Evolutionary conservation across 176 grass and related monocot species (phyloP), one percentile per base, ranked within the genome.

Genomic region (Ananas comosus): DNA sequence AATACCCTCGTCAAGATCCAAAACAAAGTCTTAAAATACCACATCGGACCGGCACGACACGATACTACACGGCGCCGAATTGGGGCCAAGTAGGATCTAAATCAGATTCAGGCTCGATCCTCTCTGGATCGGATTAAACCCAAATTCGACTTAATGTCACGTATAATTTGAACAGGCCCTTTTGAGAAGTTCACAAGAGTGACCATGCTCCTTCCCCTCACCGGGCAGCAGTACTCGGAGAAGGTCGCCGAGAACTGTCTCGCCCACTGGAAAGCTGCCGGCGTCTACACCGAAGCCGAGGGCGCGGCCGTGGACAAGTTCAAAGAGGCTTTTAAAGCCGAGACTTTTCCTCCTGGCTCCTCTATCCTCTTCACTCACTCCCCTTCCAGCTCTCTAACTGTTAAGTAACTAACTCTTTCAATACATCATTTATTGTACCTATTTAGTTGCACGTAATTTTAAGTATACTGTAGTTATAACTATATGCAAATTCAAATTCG

Each of bases 231-330:
- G 81, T 97, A 88, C 89, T 54, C 93, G 3, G 89, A 73, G 4
- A 97, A 97, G 80, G 93, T 97, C 27, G 51, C 81, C 0, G 89
- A 97, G 83, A 97, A 97, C 79, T 97, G 93, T 82, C 65, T 88
- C 16, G 77, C 74, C 6, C 48, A 61, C 54, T 97, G 83, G 93
- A 90, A 92, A 63, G 86, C 84, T 25, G 22, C 64, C 33, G 89
- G 93, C 12, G 51, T 71, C 51, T 90, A 85, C 79, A 87, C 93
- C 51, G 86, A 87, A 14, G 86, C 84, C 19, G 89, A 92, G 64
- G 74, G 42, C 69, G 79, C 50, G 10, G 89, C 93, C 5, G 66
- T 87, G 50, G 85, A 77, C 0, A 87, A 85, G 84, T 92, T 97
- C 83, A 90, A 81, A 73, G 82, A 77, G 23, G 84, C 64, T 8